These are phyloP conservation scores for Ambrosia hybrid DNA, from an alignment of 140 eudicot species.

Conservation along the genomic window DNA sequence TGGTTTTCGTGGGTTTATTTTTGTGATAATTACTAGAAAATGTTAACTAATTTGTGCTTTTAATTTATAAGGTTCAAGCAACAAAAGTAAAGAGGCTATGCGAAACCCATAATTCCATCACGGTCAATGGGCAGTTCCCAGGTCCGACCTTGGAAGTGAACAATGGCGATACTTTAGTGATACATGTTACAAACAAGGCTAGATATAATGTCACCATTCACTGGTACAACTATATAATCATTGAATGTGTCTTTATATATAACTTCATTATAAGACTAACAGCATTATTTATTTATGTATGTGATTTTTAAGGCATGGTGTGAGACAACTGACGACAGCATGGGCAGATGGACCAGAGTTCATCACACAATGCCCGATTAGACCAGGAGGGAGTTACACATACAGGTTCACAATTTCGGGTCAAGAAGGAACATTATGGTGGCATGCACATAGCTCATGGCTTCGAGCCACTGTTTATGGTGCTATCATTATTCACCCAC, in stretches of 20 bases:
- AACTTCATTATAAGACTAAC: not conserved
- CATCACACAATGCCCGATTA: conserved; percentile 91
- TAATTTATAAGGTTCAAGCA: conserved; percentile 55
- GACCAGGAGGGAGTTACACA: conserved; percentile 90
- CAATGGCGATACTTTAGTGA: conserved; percentile 71
- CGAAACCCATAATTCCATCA: conserved; percentile 57
- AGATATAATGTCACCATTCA: conserved; percentile 82
- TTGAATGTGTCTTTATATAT: not conserved
- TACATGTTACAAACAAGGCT: conserved; percentile 70
- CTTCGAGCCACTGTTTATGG: conserved; percentile 92
- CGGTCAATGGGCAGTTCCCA: conserved; percentile 83
- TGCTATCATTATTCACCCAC: conserved; percentile 73
- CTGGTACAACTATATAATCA: conserved; percentile 47
- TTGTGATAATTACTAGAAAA: too few relatives aligned
- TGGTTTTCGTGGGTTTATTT: too few relatives aligned
- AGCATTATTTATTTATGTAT: not conserved
- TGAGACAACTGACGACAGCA: conserved; percentile 67
- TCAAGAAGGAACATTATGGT: conserved; percentile 96
- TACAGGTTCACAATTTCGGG: conserved; percentile 75
- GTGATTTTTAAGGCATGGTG: conserved; percentile 75
- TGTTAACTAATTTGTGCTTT: too few relatives aligned
- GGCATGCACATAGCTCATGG: conserved; percentile 99
- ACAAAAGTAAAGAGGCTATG: conserved; percentile 86
- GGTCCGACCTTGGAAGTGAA: conserved; percentile 88
- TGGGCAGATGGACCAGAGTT: conserved; percentile 99